These are phyloP conservation scores for Bromus sterilis DNA, from an alignment of 176 grass and related monocot species.

Conservation along the genomic window DNA sequence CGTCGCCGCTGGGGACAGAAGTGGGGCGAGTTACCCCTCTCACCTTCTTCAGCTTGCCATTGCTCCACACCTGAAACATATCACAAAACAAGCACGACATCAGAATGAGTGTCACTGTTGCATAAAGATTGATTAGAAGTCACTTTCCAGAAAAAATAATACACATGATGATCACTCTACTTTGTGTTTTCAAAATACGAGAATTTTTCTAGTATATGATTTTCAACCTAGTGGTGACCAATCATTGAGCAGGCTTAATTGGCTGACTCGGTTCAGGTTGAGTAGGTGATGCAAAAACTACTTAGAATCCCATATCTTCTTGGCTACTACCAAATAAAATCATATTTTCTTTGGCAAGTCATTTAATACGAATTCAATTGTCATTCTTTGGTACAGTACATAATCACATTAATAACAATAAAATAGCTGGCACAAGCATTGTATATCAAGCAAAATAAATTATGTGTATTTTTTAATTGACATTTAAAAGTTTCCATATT, in stretches of 20 bases:
- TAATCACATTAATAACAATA: background rate
- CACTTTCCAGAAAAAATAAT: background rate
- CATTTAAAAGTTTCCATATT: no score
- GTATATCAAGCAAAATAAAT: background rate
- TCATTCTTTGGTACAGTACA: background rate
- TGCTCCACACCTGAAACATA: constrained; percentile 71
- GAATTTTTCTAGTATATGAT: background rate
- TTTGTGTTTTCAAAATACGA: constrained; percentile 10
- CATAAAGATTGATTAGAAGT: constrained; percentile 2
- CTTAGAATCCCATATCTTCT: background rate
- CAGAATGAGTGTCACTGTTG: background rate
- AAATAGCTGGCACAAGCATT: background rate
- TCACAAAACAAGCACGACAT: constrained; percentile 14
- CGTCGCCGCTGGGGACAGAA: background rate
- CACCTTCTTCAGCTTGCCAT: constrained; percentile 61
- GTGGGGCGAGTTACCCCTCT: constrained; percentile 41
- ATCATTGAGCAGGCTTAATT: background rate
- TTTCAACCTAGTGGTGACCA: background rate
- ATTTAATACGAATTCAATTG: background rate
- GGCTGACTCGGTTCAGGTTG: background rate
- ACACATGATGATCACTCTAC: background rate
- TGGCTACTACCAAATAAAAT: constrained; percentile 3
- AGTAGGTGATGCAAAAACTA: constrained; percentile 7
- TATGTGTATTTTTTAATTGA: no score
- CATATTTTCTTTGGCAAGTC: background rate